Evolutionary conservation across 225 moss, liverwort and hornwort species (phyloP).

Genomic region (Bryum argenteum): DNA sequence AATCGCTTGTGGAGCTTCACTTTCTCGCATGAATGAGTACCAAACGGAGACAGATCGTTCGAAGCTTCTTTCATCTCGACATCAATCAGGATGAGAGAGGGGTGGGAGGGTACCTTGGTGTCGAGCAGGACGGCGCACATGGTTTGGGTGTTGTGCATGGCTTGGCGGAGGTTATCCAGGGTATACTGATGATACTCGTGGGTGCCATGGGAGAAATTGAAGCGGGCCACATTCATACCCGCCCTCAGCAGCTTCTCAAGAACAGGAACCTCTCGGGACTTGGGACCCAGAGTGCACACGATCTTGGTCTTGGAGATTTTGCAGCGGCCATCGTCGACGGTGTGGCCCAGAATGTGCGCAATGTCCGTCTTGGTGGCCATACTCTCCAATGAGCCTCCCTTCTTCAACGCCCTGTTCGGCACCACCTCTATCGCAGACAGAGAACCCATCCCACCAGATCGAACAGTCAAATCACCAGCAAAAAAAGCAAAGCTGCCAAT

Average conservation of each 20-base stretch:
- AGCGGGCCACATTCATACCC: slow-evolving; percentile 97
- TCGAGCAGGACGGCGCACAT: slow-evolving; percentile 88
- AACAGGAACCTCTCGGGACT: slow-evolving; percentile 72
- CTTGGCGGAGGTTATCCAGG: slow-evolving; percentile 58
- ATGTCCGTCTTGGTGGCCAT: slow-evolving; percentile 45
- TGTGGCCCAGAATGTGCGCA: slow-evolving; percentile 38
- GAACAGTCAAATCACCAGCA: too few relatives aligned
- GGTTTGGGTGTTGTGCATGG: slow-evolving; percentile 71
- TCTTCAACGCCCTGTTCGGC: background rate
- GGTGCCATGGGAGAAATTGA: slow-evolving; percentile 91
- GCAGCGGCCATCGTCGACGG: slow-evolving; percentile 30
- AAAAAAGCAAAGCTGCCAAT: too few relatives aligned
- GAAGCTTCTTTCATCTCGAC: too few relatives aligned
- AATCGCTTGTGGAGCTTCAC: too few relatives aligned
- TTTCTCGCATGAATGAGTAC: too few relatives aligned
- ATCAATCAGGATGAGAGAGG: too few relatives aligned
- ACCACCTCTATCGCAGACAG: too few relatives aligned
- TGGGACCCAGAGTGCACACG: slow-evolving; percentile 85
- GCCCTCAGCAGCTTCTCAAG: slow-evolving; percentile 81
- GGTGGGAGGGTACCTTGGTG: slow-evolving; percentile 56
- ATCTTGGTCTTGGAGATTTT: slow-evolving; percentile 80
- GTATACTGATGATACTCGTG: slow-evolving; percentile 93
- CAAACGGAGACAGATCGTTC: too few relatives aligned
- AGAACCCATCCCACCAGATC: background rate
- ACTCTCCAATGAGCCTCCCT: background rate